phyloP scores from a whole-genome alignment of 176 grass and related monocot genomes.

The Musa schizocarpa region DNA sequence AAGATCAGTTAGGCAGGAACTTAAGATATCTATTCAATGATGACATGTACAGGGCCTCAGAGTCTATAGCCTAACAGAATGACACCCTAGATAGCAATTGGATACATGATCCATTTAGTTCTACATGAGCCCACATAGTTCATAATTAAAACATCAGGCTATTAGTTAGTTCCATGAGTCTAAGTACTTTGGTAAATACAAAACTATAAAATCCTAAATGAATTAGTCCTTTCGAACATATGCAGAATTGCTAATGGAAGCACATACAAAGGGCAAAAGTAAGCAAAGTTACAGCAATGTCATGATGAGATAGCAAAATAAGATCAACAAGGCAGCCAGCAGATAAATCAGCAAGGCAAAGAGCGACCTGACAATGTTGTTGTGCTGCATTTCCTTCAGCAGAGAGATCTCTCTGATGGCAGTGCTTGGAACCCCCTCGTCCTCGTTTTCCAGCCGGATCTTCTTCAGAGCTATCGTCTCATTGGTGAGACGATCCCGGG shows the following conservation, averaged over 20 bases:
- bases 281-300: background rate
- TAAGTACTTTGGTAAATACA: background rate
- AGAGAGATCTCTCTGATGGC: slow-evolving; percentile 88
- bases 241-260: background rate
- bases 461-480: slow-evolving; percentile 72
- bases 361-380: slow-evolving; percentile 67
- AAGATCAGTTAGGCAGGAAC: too few relatives aligned
- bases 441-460: slow-evolving; percentile 66
- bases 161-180: background rate
- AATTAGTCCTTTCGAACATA: background rate
- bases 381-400: slow-evolving; percentile 79
- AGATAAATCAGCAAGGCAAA: background rate
- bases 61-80: too few relatives aligned
- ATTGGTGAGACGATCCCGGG: slow-evolving; percentile 49
- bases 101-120: background rate
- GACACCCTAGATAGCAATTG: background rate
- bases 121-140: background rate
- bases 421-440: slow-evolving; percentile 75
- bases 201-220: background rate
- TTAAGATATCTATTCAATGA: too few relatives aligned
- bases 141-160: background rate
- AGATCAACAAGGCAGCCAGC: background rate
- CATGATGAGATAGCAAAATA: background rate
- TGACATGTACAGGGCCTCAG: too few relatives aligned
- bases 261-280: background rate